Evolutionary conservation across 2,329 filamentous ascomycete species (phyloP), one percentile per base, ranked within the genome.

Genomic region (Paracorniculantispora psalliotae): DNA sequence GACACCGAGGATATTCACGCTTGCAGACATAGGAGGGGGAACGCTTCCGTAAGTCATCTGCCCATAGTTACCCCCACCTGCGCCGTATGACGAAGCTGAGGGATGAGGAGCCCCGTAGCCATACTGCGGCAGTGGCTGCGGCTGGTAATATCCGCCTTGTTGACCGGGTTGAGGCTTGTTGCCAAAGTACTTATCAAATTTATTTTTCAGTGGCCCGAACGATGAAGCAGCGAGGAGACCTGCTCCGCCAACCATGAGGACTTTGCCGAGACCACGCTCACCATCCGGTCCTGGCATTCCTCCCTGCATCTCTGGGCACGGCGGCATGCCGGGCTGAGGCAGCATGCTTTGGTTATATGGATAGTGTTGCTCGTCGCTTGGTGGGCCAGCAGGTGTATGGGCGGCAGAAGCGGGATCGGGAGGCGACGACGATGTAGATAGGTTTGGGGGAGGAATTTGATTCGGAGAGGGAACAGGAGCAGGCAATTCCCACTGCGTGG

Each of bases 231-330:
- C 35, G 9, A 56, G 37, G 6, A 56, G 35, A 8, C 53, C 53
- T 17, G 35, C 53, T 8, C 53, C 53, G n/a, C 41, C 39, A 47
- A 46, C 37, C 17, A 56, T 35, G 15, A 39, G 35, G 3, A 39
- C 41, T 39, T 56, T 56, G 23, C 53, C 53, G 23, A 56, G 26
- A 37, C 53, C 53, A 39, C 53, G 53, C 23, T 56, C 53, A n/a
- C 53, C 53, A 26, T 56, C 53, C 23, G 30, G 53, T 5, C 35
- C 53, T 6, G 39, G 39, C 37, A 26, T 26, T 6, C 53, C 53
- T 15, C 41, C 41, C n/a, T 37, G 53, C 37, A 44, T 44, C 21
- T 15, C 41, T 7, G 6, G 41, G 7, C 17, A 9, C 25, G 39
- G 53, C 25, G 19, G 37, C 25, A 26, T 56, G 35, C 41, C 41